Conservation (phyloP, 2,329 filamentous ascomycete species). For the Clonostachys chloroleuca region DNA sequence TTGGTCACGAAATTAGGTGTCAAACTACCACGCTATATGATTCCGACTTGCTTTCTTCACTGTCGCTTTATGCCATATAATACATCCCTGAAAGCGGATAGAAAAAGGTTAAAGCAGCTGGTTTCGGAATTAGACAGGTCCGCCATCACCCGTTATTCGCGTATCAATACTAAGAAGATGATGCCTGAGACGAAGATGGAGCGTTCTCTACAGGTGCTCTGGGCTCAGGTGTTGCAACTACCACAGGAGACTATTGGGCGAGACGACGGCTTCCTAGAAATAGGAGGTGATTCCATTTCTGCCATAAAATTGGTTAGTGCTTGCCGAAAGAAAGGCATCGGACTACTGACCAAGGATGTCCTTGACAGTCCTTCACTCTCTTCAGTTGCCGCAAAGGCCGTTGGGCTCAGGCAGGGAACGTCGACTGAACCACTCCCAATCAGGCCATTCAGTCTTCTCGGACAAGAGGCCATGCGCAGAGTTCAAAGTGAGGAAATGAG, state of each 20-base stretch:
- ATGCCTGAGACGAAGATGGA: background rate
- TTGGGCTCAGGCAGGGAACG: background rate
- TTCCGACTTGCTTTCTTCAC: constrained; percentile 7
- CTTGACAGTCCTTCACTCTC: background rate
- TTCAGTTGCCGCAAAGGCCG: background rate
- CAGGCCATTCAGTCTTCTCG: background rate
- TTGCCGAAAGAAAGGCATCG: background rate
- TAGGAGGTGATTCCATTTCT: constrained; percentile 8
- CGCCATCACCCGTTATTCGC: background rate
- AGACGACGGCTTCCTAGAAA: constrained; percentile 5
- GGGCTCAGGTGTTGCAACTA: constrained; percentile 3
- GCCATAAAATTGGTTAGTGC: constrained; percentile 5
- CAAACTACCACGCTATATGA: constrained; percentile 8
- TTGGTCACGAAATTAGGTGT: background rate
- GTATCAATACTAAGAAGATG: background rate
- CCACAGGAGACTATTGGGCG: constrained; percentile 1
- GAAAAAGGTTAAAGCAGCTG: constrained; percentile 2
- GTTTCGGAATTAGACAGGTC: background rate
- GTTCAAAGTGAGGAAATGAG: background rate
- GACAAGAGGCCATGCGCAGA: background rate
- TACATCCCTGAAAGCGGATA: constrained; percentile 5
- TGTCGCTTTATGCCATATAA: constrained; percentile 5
- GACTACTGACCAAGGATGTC: background rate
- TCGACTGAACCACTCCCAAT: background rate
- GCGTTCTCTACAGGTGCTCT: background rate